A percentile compares a stretch with the other conserved stretches of the same genome.
Evolutionary conservation across 805 yeast genomes (phyloP).

Genomic region (Candida glaebosa): DNA sequence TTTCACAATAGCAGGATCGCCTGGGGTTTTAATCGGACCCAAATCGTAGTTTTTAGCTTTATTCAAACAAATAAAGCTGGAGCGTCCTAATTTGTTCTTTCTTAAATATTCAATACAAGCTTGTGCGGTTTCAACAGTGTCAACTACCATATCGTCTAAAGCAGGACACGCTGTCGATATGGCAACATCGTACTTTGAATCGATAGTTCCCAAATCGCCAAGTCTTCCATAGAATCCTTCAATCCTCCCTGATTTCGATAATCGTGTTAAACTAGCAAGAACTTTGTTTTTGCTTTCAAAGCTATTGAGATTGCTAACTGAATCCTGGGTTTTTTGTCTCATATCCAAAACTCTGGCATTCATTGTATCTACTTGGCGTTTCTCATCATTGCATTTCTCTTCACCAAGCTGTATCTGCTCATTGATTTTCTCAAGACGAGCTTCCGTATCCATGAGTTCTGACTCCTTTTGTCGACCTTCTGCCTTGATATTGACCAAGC

Average conservation of each 20-base stretch:
- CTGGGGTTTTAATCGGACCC: slow-evolving; percentile 63
- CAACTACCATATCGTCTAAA: slow-evolving; percentile 91
- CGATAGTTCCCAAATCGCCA: slow-evolving; percentile 91
- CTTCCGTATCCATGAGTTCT: slow-evolving; percentile 41
- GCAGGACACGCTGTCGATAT: slow-evolving; percentile 93
- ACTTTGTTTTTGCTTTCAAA: slow-evolving; percentile 72
- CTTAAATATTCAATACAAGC: slow-evolving; percentile 74
- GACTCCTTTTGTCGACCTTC: slow-evolving; percentile 50
- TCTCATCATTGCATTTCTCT: slow-evolving; percentile 50
- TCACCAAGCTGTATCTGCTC: slow-evolving; percentile 60
- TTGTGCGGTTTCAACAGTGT: slow-evolving; percentile 59
- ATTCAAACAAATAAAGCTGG: slow-evolving; percentile 77
- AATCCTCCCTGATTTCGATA: slow-evolving; percentile 78
- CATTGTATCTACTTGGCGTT: slow-evolving; percentile 48
- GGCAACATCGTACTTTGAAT: slow-evolving; percentile 85
- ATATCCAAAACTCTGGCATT: slow-evolving; percentile 48
- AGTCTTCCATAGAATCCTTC: slow-evolving; percentile 84
- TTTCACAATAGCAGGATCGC: slow-evolving; percentile 57
- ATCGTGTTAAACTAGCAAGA: slow-evolving; percentile 58
- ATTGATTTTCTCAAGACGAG: slow-evolving; percentile 45
- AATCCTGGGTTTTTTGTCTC: slow-evolving; percentile 65
- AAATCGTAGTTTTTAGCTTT: slow-evolving; percentile 65
- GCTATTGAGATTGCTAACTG: slow-evolving; percentile 53
- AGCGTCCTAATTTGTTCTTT: slow-evolving; percentile 81
- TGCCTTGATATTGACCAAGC: slow-evolving; percentile 43